phyloP scores from a whole-genome alignment of 2,329 filamentous ascomycete genomes.

The Samsoniella hepiali region DNA sequence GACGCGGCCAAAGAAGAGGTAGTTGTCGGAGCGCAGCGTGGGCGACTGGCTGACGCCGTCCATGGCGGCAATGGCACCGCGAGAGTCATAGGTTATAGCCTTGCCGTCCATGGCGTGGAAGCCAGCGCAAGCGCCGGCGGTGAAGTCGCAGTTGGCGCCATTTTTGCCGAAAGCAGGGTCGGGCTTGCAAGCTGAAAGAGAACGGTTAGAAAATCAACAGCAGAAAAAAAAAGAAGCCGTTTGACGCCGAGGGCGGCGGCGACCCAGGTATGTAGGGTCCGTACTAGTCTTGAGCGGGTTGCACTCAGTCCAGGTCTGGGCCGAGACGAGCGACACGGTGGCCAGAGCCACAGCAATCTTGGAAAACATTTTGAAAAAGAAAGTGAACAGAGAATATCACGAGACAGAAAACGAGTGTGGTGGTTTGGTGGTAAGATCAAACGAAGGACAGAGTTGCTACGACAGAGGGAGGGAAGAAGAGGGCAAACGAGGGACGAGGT shows the following conservation, averaged over 20 bases:
- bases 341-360: conserved; percentile 47
- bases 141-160: conserved; percentile 67
- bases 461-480: neutral
- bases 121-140: conserved; percentile 61
- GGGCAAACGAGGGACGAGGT: neutral
- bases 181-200: conserved; percentile 58
- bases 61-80: conserved; percentile 63
- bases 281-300: conserved; percentile 52
- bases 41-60: conserved; percentile 61
- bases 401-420: conserved; percentile 11
- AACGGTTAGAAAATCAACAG: neutral
- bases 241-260: too few species aligned
- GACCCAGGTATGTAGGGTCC: conserved; percentile 18
- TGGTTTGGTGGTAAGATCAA: neutral
- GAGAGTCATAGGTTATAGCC: conserved; percentile 42
- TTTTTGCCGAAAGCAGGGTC: conserved; percentile 71
- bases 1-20: conserved; percentile 94
- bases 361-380: conserved; percentile 38
- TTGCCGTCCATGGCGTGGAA: conserved; percentile 48
- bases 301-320: conserved; percentile 55
- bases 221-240: neutral
- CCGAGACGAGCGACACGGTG: conserved; percentile 47
- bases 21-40: conserved; percentile 74
- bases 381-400: neutral
- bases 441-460: conserved; percentile 4